Conservation (phyloP, 2,329 filamentous ascomycete species). For the Tolypocladium guangdongense region DNA sequence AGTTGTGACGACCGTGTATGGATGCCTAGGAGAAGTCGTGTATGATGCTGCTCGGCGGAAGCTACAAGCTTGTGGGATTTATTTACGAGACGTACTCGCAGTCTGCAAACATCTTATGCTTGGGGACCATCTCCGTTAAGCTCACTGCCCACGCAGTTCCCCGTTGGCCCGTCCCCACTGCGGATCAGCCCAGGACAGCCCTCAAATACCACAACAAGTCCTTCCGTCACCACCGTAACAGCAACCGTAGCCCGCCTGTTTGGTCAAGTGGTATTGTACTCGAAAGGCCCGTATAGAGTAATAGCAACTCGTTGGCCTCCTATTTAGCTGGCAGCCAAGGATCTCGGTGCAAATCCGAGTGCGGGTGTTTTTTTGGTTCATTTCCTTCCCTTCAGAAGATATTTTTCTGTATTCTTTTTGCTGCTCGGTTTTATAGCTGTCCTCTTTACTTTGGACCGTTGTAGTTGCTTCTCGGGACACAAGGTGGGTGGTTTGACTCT, state of each 20-base stretch:
- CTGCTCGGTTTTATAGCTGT: background rate
- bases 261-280: background rate
- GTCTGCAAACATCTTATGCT: too few species aligned
- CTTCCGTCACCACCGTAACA: background rate
- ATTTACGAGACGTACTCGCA: too few species aligned
- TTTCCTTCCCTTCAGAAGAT: background rate
- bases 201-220: background rate
- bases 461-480: background rate
- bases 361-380: constrained; percentile 16
- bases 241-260: background rate
- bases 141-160: background rate
- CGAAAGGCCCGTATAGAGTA: constrained; percentile 19
- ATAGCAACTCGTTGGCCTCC: constrained; percentile 26
- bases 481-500: too few species aligned
- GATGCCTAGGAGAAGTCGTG: too few species aligned
- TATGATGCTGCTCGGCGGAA: too few species aligned
- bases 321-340: constrained; percentile 23
- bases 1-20: too few species aligned
- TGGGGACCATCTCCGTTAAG: background rate
- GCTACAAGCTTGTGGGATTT: too few species aligned
- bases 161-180: background rate
- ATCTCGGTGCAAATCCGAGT: constrained; percentile 26
- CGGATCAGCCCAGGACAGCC: background rate
- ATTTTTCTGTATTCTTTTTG: background rate
- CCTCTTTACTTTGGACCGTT: background rate